These are phyloP conservation scores for Fragaria ananassa DNA, from an alignment of 306 rosid species.

Conservation along the genomic window DNA sequence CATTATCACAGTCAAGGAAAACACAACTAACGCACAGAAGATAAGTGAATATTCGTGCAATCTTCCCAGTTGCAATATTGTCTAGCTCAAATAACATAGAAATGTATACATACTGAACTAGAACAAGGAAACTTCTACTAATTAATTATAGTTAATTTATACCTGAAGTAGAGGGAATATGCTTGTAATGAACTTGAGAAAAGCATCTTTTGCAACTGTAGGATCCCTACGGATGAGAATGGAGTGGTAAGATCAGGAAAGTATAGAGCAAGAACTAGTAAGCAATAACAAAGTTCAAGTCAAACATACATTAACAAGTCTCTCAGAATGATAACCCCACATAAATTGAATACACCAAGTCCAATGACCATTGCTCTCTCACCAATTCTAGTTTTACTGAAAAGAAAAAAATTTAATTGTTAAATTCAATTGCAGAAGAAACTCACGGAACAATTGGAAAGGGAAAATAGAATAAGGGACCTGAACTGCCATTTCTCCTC, in stretches of 20 bases:
- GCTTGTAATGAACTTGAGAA: constrained; percentile 62
- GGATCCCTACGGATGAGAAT: constrained; percentile 53
- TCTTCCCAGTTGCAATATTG: background rate
- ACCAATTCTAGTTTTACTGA: constrained; percentile 64
- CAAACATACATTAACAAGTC: constrained; percentile 74
- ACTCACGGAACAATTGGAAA: constrained; percentile 1
- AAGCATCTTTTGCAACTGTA: constrained; percentile 59
- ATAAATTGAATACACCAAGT: constrained; percentile 84
- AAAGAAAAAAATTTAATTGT: background rate
- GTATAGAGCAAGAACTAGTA: constrained; percentile 6
- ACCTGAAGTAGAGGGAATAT: constrained; percentile 98
- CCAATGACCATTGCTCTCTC: constrained; percentile 83
- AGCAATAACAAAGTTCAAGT: constrained; percentile 18
- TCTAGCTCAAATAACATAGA: background rate
- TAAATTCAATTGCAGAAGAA: constrained; percentile 16
- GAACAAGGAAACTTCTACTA: background rate
- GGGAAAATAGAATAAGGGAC: constrained; percentile 34
- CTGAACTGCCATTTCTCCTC: constrained; percentile 89
- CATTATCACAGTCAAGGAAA: background rate
- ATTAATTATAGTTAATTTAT: constrained; percentile 20
- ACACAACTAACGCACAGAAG: background rate
- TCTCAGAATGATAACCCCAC: constrained; percentile 88
- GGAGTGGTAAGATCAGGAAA: constrained; percentile 21
- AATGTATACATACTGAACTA: background rate
- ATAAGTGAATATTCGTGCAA: background rate